Percentiles rank a stretch among this genome's conserved stretches.
These are phyloP conservation scores for Coemansia sp. DNA, from an alignment of 192 early-diverging fungal genomes.

Conservation along the genomic window DNA sequence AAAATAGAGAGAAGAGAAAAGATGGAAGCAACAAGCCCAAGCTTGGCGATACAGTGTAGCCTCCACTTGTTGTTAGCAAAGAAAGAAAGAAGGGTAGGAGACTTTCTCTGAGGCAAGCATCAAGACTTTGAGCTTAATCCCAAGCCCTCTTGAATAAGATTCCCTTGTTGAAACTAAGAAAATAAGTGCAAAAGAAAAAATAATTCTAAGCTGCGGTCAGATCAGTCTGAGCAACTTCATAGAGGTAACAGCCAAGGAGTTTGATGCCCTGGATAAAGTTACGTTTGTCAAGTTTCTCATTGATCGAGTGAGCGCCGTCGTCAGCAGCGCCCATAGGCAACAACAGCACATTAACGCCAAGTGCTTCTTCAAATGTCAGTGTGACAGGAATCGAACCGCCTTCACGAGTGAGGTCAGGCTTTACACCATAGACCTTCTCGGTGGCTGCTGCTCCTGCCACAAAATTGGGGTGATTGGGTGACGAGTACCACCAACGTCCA, in stretches of 20 bases:
- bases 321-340: constrained; percentile 94
- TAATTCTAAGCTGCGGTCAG: constrained; percentile 11
- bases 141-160: no score
- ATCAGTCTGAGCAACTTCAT: constrained; percentile 70
- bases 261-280: constrained; percentile 98
- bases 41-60: no score
- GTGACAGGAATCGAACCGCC: constrained; percentile 98
- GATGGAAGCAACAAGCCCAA: no score
- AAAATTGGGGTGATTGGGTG: constrained; percentile 91
- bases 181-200: no score
- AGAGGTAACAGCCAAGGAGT: constrained; percentile 83
- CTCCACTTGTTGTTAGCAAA: no score
- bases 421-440: constrained; percentile 86
- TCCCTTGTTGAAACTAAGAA: no score
- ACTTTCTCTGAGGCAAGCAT: no score
- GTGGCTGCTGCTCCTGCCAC: constrained; percentile 88
- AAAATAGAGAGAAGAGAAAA: no score
- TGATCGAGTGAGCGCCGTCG: constrained; percentile 96
- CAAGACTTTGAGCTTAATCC: no score
- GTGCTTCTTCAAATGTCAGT: constrained; percentile 93
- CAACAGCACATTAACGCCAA: constrained; percentile 86
- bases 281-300: constrained; percentile 90
- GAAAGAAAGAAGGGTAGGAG: no score
- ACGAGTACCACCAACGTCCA: constrained; percentile 90
- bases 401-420: constrained; percentile 96